Evolutionary conservation across 2,329 filamentous ascomycete species (phyloP), one percentile per base, ranked within the genome.

Genomic region (Plectosphaerella sp.): DNA sequence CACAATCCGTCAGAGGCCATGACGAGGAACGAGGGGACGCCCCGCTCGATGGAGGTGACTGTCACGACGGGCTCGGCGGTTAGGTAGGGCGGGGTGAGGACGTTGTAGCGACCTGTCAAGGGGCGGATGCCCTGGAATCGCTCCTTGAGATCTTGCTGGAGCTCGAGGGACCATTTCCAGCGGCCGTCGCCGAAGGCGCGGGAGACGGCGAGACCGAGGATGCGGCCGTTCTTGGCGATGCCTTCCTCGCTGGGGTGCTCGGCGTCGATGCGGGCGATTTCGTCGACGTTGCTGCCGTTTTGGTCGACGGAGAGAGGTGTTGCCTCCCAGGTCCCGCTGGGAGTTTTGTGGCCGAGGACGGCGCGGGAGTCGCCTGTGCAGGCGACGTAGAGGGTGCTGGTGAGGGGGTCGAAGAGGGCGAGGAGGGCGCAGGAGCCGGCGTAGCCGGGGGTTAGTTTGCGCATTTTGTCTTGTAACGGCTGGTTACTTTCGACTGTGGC

Each of bases 291-390:
- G 59, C 78, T 78, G 43, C 84, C 84, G 0, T 82, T 88, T 61
- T 89, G 86, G 63, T 89, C 87, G 12, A 73, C 66, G 11, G 83
- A 86, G 15, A 89, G 72, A 1, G 78, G 70, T 6, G 75, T 72
- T 1, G 76, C 72, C 2, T 72, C 64, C 72, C 84, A 88, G 1
- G 52, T 48, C 0, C 71, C 67, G 9, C 71, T 62, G 0, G 68
- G 49, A 7, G 28, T 3, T 67, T 74, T 66, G 3, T 62, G 62
- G 2, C 84, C 86, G 0, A 88, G 72, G 0, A 88, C 83, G 11
- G 84, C 84, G 36, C 85, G 76, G 1, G 82, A 88, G 66, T 89
- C 86, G 1, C 87, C 87, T 0, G 80, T 80, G 55, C 83, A 84
- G 1, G 86, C 86, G 3, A 87, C 83, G 22, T 80, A 78, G 0